phyloP scores from a whole-genome alignment of 495 filamentous ascomycete species.

The Arthonia radiata region DNA sequence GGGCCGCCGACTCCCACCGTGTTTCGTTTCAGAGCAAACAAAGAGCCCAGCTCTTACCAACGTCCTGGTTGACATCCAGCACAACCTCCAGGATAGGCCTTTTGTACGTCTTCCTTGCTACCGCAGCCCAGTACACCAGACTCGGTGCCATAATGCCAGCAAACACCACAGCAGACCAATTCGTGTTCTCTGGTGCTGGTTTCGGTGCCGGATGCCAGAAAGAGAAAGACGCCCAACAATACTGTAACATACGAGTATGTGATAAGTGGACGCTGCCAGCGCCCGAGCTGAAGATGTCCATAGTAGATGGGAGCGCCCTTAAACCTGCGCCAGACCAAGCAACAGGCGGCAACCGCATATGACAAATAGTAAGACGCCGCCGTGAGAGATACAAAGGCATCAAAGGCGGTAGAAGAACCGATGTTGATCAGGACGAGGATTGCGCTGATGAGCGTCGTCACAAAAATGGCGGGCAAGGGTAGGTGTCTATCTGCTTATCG shows the following conservation, averaged over 20 bases:
- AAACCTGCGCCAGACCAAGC: slow-evolving; percentile 4
- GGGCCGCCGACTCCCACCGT: too few relatives aligned
- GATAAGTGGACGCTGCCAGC: slow-evolving; percentile 5
- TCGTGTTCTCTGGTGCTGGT: slow-evolving; percentile 2
- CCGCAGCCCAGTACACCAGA: too few relatives aligned
- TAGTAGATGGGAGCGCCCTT: slow-evolving; percentile 1
- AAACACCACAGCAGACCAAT: slow-evolving; percentile 4
- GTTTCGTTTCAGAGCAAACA: too few relatives aligned
- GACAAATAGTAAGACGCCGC: slow-evolving; percentile 3
- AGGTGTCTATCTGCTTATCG: slow-evolving; percentile 1
- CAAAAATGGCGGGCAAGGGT: slow-evolving; percentile 5
- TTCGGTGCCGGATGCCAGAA: slow-evolving; percentile 5
- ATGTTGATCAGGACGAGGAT: slow-evolving; percentile 7
- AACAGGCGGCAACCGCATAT: slow-evolving; percentile 4
- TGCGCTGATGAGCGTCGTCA: slow-evolving; percentile 3
- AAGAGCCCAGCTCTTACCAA: too few relatives aligned
- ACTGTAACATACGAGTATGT: slow-evolving; percentile 5
- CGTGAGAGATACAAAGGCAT: slow-evolving; percentile 5
- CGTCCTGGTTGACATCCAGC: too few relatives aligned
- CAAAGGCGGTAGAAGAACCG: slow-evolving; percentile 6
- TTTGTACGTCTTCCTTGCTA: too few relatives aligned
- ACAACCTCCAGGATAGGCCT: too few relatives aligned
- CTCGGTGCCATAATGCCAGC: slow-evolving; percentile 1
- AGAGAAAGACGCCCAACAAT: slow-evolving; percentile 3
- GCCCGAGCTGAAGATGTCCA: slow-evolving; percentile 1